Base-by-base conservation (phyloP, 495 filamentous ascomycete genomes). In the Umbilicaria muhlenbergii region DNA sequence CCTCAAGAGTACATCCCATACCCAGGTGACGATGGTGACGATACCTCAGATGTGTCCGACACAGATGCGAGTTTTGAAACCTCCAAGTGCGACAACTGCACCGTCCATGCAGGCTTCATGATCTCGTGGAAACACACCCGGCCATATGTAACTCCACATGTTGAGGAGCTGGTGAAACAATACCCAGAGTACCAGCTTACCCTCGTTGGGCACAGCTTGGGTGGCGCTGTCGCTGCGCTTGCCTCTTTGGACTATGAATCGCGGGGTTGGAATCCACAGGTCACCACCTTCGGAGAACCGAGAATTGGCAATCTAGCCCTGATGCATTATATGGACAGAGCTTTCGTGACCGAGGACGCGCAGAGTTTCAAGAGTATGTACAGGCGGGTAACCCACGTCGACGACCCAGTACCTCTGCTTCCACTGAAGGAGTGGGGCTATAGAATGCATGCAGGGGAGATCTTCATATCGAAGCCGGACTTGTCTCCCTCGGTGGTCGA, bases 201-300 rank as follows among this genome's bases (percentile, higher is more conserved):
- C 3, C 69, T 98, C 1, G 75, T 94, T 13, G 88, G 91, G 1
- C 92, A 98, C 56, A 92, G 84, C 13, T 74, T 96, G 3, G 91
- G 91, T 15, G 91, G 89, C 3, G 92, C 91, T 0, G 86, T 96
- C 0, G 91, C 91, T 2, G 78, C 83, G 3, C 73, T 98, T 8
- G 91, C 87, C 3, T 83, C 73, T 2, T 67, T 94, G 11, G 92
- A 96, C 51, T 73, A 82, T 58, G 51, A 67, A 36, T 55, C 75
- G 17, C 66, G 73, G 3, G 83, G 80, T 5, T 88, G 77, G 77
- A 58, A 77, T 12, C 78, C 85, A 1, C 58, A 60, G 18, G 78
- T 94, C 0, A 94, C 89, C 12, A 96, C 91, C 2, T 96, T 94
- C 57, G 91, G 91, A 13, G 86, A 96, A 57, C 91, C 91, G 15